Percentiles rank a stretch among this genome's conserved stretches.
Evolutionary conservation across 495 filamentous ascomycete genomes (phyloP).

Genomic region (Apiosordaria backusii): DNA sequence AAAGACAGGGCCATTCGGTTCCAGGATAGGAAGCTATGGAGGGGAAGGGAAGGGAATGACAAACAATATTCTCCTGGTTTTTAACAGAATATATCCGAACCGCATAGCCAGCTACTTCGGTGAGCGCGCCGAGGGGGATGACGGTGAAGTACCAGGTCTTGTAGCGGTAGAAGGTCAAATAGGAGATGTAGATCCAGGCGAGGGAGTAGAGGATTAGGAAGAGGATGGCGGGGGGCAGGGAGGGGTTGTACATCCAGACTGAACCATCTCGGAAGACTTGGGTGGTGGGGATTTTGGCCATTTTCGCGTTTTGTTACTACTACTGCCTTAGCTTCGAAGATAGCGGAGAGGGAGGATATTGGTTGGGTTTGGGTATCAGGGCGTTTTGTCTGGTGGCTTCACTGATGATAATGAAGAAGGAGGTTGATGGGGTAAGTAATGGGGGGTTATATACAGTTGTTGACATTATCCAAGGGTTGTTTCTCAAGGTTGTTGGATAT

Average conservation of each 20-base stretch:
- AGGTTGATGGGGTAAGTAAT: too few relatives aligned
- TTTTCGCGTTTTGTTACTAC: constrained; percentile 1
- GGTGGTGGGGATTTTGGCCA: not conserved
- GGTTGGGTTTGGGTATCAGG: too few relatives aligned
- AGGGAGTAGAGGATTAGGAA: constrained; percentile 29
- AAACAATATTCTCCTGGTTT: constrained; percentile 22
- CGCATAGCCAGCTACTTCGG: constrained; percentile 47
- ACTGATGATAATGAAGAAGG: too few relatives aligned
- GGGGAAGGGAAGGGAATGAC: constrained; percentile 22
- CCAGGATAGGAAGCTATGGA: not conserved
- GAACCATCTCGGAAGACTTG: not conserved
- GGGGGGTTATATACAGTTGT: too few relatives aligned
- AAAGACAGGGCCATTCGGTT: too few relatives aligned
- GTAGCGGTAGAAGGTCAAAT: constrained; percentile 31
- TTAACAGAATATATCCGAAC: constrained; percentile 36
- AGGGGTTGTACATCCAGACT: constrained; percentile 33
- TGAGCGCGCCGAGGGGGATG: constrained; percentile 30
- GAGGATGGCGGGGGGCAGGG: constrained; percentile 28
- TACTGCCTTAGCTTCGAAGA: too few relatives aligned
- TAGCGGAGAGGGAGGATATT: not conserved
- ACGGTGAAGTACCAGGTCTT: constrained; percentile 32
- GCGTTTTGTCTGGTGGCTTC: too few relatives aligned
- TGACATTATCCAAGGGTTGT: not conserved
- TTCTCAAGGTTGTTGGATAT: not conserved
- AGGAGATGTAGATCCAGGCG: constrained; percentile 23